Conservation (phyloP, 306 rosid genomes). For the Cucurbita maxima region DNA sequence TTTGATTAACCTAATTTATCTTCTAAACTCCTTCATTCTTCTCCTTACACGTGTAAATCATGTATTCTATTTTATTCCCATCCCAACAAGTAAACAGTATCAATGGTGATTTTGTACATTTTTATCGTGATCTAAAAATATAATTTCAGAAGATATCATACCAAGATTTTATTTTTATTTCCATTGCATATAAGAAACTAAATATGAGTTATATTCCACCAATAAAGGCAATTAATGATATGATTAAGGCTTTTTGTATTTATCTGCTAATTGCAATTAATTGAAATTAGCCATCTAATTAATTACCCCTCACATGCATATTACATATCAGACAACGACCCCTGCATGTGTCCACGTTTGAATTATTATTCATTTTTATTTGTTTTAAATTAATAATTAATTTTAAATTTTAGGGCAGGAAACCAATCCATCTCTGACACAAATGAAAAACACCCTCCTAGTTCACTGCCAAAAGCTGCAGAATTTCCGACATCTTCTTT, state of each 20-base stretch:
- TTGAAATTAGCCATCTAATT: background rate
- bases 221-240: background rate
- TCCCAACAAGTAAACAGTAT: background rate
- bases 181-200: background rate
- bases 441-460: background rate
- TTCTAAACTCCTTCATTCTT: background rate
- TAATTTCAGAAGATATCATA: background rate
- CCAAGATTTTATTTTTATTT: background rate
- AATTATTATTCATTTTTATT: background rate
- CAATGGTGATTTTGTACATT: background rate
- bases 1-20: background rate
- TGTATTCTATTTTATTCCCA: background rate
- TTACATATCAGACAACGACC: constrained; percentile 4
- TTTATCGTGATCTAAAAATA: background rate
- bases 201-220: background rate
- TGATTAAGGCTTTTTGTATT: constrained; percentile 7
- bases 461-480: constrained; percentile 1
- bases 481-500: background rate
- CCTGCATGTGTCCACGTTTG: constrained; percentile 6
- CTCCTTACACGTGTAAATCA: background rate
- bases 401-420: background rate
- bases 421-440: background rate
- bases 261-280: constrained; percentile 18
- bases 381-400: background rate
- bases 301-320: constrained; percentile 1